Evolutionary conservation across 495 filamentous ascomycete species (phyloP).

Genomic region (Talaromyces adpressus): DNA sequence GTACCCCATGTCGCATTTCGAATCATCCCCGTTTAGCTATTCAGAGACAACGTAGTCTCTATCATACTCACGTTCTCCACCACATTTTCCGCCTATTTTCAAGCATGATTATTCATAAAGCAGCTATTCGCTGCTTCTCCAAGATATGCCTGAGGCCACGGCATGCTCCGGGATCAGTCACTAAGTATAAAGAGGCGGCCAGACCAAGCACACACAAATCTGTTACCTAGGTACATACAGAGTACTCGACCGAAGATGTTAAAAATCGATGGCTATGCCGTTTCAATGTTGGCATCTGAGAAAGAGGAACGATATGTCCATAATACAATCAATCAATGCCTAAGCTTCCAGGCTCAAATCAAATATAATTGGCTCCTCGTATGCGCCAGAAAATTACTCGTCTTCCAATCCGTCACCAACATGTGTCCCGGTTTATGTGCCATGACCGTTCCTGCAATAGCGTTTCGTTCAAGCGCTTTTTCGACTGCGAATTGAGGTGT

Average conservation of each 20-base stretch:
- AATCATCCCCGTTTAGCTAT: no score
- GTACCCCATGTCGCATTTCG: no score
- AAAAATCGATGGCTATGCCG: no score
- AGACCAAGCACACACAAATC: not conserved
- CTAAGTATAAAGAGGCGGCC: no score
- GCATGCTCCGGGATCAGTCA: no score
- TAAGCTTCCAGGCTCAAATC: not conserved
- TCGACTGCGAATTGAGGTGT: constrained; percentile 52
- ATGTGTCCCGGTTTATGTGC: constrained; percentile 50
- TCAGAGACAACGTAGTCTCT: no score
- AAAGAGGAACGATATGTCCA: not conserved
- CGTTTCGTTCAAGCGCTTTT: constrained; percentile 18
- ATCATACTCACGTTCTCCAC: no score
- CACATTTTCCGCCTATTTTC: no score
- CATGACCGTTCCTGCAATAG: constrained; percentile 42
- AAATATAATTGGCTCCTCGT: not conserved
- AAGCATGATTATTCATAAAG: no score
- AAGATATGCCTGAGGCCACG: no score
- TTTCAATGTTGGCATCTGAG: no score
- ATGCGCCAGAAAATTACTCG: not conserved
- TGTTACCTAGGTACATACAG: not conserved
- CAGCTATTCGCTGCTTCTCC: no score
- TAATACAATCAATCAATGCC: not conserved
- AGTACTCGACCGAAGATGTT: not conserved
- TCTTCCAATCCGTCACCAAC: constrained; percentile 40